A percentile compares a stretch with the other conserved stretches of the same genome.
phyloP scores from a whole-genome alignment of 1,139 yeast species.

The Yamadazyma triangularis region DNA sequence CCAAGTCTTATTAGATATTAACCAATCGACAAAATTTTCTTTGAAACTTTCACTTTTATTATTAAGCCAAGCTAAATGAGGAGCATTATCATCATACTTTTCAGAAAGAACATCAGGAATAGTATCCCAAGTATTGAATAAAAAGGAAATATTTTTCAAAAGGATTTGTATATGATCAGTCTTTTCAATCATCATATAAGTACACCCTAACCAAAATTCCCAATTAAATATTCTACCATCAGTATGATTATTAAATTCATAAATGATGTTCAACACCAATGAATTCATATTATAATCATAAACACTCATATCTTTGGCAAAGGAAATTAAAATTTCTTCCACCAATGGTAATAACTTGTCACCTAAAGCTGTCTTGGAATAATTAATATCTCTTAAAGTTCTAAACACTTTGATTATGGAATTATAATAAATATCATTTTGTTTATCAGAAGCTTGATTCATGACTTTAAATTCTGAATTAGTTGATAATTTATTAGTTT shows the following conservation, averaged over 20 bases:
- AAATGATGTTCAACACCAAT: conserved; percentile 38
- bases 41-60: conserved; percentile 37
- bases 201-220: conserved; percentile 71
- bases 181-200: conserved; percentile 49
- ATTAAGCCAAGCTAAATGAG: conserved; percentile 26
- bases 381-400: conserved; percentile 40
- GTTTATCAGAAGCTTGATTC: conserved; percentile 5
- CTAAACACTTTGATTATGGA: conserved; percentile 40
- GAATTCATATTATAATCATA: conserved; percentile 44
- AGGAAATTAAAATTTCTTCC: conserved; percentile 29
- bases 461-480: not conserved
- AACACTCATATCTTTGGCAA: conserved; percentile 40
- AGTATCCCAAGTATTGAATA: conserved; percentile 72
- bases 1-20: conserved; percentile 49
- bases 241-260: conserved; percentile 43
- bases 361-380: conserved; percentile 5
- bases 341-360: conserved; percentile 15
- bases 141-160: conserved; percentile 57
- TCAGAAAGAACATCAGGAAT: conserved; percentile 71
- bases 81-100: conserved; percentile 3
- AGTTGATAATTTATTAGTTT: conserved; percentile 8
- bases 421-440: conserved; percentile 32
- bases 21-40: conserved; percentile 49
- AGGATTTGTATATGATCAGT: conserved; percentile 63
- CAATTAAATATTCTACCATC: conserved; percentile 45